phyloP scores from a whole-genome alignment of 768 basidiomycete species.

The Holtermannia corniformis region DNA sequence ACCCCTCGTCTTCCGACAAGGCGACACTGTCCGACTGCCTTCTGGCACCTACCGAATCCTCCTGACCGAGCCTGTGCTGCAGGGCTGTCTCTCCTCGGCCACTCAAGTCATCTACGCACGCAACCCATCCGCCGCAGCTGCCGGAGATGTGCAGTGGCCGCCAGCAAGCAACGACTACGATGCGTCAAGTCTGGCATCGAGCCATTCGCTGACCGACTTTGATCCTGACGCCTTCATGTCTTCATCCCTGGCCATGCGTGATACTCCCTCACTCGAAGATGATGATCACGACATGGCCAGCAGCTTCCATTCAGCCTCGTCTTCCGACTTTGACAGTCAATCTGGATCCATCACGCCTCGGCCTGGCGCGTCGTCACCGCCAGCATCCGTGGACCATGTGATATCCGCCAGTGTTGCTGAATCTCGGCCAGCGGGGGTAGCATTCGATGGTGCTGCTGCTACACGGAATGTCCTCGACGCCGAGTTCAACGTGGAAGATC shows the following conservation, averaged over 20 bases:
- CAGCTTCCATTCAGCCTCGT: constrained; percentile 13
- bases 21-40: constrained; percentile 4
- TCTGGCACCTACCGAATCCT: constrained; percentile 44
- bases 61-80: constrained; percentile 61
- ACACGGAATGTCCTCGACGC: too few relatives aligned
- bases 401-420: background rate
- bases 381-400: constrained; percentile 12
- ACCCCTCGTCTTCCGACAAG: constrained; percentile 19
- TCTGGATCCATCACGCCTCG: constrained; percentile 28
- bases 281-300: constrained; percentile 6
- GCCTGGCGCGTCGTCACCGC: constrained; percentile 11
- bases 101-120: constrained; percentile 52
- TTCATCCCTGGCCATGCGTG: constrained; percentile 13
- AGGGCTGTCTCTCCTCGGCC: constrained; percentile 51
- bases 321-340: constrained; percentile 1
- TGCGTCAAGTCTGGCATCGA: background rate
- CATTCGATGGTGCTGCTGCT: too few relatives aligned
- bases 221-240: constrained; percentile 37
- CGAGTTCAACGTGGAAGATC: too few relatives aligned
- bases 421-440: too few relatives aligned
- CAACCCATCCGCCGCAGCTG: constrained; percentile 4
- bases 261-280: constrained; percentile 1
- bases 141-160: background rate
- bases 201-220: constrained; percentile 23
- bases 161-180: background rate